phyloP scores from a whole-genome alignment of 106 monocot genomes.

The Xerophyta viscosa region DNA sequence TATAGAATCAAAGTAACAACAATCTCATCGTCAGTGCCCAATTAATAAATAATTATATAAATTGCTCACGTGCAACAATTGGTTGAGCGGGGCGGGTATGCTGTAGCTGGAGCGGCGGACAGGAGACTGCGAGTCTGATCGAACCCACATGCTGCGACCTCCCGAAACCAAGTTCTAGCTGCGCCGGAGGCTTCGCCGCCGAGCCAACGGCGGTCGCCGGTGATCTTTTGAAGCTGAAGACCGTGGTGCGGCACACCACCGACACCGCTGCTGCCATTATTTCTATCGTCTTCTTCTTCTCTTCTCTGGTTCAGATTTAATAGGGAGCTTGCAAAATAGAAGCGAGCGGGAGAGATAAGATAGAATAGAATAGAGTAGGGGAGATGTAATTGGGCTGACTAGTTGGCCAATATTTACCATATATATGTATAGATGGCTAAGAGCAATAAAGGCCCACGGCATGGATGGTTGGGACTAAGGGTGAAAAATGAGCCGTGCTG shows the following conservation, averaged over 20 bases:
- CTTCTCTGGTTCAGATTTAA: too few species aligned
- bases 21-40: not conserved
- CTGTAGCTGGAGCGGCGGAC: not conserved
- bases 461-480: too few species aligned
- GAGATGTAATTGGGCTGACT: too few species aligned
- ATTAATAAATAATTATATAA: not conserved
- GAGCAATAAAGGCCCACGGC: too few species aligned
- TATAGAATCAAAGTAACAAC: not conserved
- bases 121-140: conserved; percentile 2
- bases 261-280: not conserved
- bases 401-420: too few species aligned
- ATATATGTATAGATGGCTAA: too few species aligned
- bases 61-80: conserved; percentile 25
- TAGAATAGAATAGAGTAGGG: too few species aligned
- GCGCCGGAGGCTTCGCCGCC: not conserved
- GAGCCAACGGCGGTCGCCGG: not conserved
- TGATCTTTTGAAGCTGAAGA: not conserved
- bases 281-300: not conserved
- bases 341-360: too few species aligned
- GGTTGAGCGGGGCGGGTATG: conserved; percentile 8
- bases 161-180: conserved; percentile 15
- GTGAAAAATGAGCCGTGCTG: too few species aligned
- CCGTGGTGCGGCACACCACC: not conserved
- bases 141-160: conserved; percentile 21
- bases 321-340: too few species aligned